A percentile compares a stretch with the other conserved stretches of the same genome.
Evolutionary conservation across 2,329 filamentous ascomycete genomes (phyloP).

Genomic region (Cordyceps cateniannulata): DNA sequence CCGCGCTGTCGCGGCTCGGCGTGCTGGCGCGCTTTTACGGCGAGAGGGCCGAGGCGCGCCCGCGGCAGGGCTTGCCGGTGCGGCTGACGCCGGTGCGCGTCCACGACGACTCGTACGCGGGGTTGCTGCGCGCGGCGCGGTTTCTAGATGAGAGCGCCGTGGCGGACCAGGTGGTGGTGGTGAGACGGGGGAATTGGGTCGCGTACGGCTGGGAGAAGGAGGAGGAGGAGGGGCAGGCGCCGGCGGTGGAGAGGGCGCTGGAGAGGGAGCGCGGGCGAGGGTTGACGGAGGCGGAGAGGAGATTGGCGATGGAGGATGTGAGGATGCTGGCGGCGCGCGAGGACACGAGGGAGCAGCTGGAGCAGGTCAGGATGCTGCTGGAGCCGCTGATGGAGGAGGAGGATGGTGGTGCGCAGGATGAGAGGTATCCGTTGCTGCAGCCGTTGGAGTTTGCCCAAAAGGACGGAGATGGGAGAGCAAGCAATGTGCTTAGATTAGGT

Average conservation of each 20-base stretch:
- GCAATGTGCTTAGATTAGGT: slow-evolving; percentile 8
- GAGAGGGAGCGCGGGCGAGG: slow-evolving; percentile 22
- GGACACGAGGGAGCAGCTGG: slow-evolving; percentile 18
- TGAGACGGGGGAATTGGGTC: slow-evolving; percentile 32
- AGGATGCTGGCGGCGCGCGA: slow-evolving; percentile 19
- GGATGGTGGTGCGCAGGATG: neutral
- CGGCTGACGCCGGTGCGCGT: slow-evolving; percentile 36
- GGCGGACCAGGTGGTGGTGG: slow-evolving; percentile 31
- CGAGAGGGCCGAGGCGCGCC: slow-evolving; percentile 28
- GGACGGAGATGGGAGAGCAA: neutral
- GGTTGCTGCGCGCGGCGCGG: slow-evolving; percentile 29
- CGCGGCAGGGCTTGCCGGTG: slow-evolving; percentile 27
- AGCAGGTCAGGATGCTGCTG: slow-evolving; percentile 22
- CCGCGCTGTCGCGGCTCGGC: slow-evolving; percentile 35
- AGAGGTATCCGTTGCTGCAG: slow-evolving; percentile 14
- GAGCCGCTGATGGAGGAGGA: slow-evolving; percentile 16
- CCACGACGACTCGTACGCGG: slow-evolving; percentile 40
- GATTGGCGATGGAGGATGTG: slow-evolving; percentile 20
- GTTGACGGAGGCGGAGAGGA: slow-evolving; percentile 22
- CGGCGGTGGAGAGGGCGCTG: slow-evolving; percentile 17
- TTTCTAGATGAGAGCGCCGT: slow-evolving; percentile 28
- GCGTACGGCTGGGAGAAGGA: slow-evolving; percentile 20
- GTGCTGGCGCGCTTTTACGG: slow-evolving; percentile 34
- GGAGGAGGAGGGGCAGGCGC: slow-evolving; percentile 13
- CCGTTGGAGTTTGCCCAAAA: slow-evolving; percentile 18